Percentiles rank a stretch among this genome's conserved stretches.
Conservation (phyloP, 495 filamentous ascomycete genomes). For the Talaromyces proteolyticus region DNA sequence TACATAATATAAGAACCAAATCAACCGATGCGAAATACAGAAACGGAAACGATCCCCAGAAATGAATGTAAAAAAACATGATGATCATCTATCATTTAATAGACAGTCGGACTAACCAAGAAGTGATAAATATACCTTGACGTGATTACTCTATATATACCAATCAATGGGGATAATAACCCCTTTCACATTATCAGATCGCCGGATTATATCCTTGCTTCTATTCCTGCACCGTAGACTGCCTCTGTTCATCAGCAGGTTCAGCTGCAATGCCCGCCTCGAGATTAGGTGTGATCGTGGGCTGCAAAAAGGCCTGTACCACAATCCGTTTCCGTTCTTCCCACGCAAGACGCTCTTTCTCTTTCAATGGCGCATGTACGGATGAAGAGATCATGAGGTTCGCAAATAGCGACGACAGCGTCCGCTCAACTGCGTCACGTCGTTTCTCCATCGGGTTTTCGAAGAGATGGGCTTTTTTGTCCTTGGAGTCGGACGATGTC, state of each 20-base stretch:
- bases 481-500: neutral
- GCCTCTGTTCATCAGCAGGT: neutral
- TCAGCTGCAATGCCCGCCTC: neutral
- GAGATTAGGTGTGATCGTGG: neutral
- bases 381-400: conserved; percentile 27
- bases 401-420: conserved; percentile 26
- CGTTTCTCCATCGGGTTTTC: conserved; percentile 14
- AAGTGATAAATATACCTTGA: too few relatives aligned
- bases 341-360: conserved; percentile 34
- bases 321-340: conserved; percentile 35
- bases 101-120: too few relatives aligned
- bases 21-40: too few relatives aligned
- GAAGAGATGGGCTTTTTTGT: neutral
- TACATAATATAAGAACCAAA: too few relatives aligned
- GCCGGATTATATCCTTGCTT: too few relatives aligned
- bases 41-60: too few relatives aligned
- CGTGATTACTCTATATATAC: too few relatives aligned
- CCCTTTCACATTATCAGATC: too few relatives aligned
- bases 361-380: conserved; percentile 26
- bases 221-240: too few relatives aligned
- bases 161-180: too few relatives aligned
- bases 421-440: conserved; percentile 29
- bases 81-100: too few relatives aligned
- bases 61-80: too few relatives aligned
- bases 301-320: conserved; percentile 39